Conservation (phyloP, 805 yeast genomes). For the Yarrowia deformans region DNA sequence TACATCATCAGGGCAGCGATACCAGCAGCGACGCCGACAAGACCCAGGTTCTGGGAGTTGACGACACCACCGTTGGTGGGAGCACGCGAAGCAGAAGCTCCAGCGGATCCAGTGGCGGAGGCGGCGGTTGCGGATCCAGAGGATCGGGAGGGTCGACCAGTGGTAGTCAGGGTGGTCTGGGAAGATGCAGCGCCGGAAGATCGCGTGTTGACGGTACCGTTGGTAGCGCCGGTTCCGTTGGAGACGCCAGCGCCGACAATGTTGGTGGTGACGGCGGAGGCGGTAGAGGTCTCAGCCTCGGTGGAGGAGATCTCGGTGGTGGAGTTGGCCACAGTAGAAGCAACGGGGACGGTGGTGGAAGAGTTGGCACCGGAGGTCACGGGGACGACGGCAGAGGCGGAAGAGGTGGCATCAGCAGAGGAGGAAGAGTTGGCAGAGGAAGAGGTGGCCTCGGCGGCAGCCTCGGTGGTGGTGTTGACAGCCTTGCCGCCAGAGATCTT, state of each 20-base stretch:
- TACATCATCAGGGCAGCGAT: slow-evolving; percentile 39
- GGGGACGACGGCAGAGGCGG: slow-evolving; percentile 14
- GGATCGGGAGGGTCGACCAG: slow-evolving; percentile 21
- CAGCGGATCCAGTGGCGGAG: slow-evolving; percentile 36
- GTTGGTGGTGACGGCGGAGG: slow-evolving; percentile 20
- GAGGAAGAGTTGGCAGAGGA: slow-evolving; percentile 8
- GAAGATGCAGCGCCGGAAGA: slow-evolving; percentile 15
- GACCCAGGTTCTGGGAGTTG: slow-evolving; percentile 35
- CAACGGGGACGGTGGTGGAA: slow-evolving; percentile 28
- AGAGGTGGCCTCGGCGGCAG: slow-evolving; percentile 16
- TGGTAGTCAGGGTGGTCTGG: slow-evolving; percentile 17
- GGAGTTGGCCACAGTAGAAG: slow-evolving; percentile 23
- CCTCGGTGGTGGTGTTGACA: slow-evolving; percentile 41
- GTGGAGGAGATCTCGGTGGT: slow-evolving; percentile 19
- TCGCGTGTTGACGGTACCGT: slow-evolving; percentile 5
- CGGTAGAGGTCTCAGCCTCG: slow-evolving; percentile 13
- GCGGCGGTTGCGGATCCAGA: slow-evolving; percentile 23
- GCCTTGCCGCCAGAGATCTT: slow-evolving; percentile 45
- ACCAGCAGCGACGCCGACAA: slow-evolving; percentile 33
- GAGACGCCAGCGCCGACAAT: slow-evolving; percentile 26
- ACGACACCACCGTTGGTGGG: slow-evolving; percentile 37
- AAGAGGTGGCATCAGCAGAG: not conserved
- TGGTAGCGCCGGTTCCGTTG: slow-evolving; percentile 18
- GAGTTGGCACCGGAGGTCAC: slow-evolving; percentile 20
- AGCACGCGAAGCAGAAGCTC: slow-evolving; percentile 35